Base-by-base conservation (phyloP, 1,284 basidiomycete genomes). In the Trichosporon inkin region DNA sequence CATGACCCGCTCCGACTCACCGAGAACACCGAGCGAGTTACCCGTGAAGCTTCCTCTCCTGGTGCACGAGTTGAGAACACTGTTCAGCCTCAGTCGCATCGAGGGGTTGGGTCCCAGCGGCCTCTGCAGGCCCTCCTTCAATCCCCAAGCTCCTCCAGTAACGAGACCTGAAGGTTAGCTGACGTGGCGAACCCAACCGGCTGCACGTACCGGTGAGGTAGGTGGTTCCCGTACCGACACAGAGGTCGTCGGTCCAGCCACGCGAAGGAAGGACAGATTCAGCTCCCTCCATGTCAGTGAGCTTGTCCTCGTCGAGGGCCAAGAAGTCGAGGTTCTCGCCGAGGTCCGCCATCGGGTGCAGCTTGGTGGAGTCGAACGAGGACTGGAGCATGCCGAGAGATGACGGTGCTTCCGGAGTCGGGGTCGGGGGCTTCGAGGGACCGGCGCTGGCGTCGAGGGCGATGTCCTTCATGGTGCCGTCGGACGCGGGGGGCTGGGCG, bases 201-300 rank as follows among this genome's bases (percentile, higher is more conserved):
- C 47, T 61, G 65, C 53, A 86, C 92, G 75, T 77, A 94, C 95
- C 96, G 74, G 90, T 85, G 58, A 99, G 87, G 85, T 99, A 99
- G 81, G 94, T 97, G 67, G 94, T 96, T 60, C 96, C 96, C 71
- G 95, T 98, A 69, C 96, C 96, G 80, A 99, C 98, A 85, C 93
- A 97, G 63, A 99, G 82, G 80, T 99, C 96, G 82, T 99, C 96
- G 80, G 92, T 92, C 94, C 93, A 99, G 62, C 96, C 95, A 79
- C 96, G 84, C 75, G 89, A 90, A 70, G 92, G 91, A 68, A 95
- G 84, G 64, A 92, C 89, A 64, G 90, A 89, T 71, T 84, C 84
- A 72, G 89, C 84, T 62, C 93, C 91, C 75, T 90, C 88, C 68
- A 94, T 81, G 62, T 91, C 86, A 79, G 82, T 89, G 73, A 88